Evolutionary conservation across 345 rosid species (phyloP).

Genomic region (Dipteronia sinensis): DNA sequence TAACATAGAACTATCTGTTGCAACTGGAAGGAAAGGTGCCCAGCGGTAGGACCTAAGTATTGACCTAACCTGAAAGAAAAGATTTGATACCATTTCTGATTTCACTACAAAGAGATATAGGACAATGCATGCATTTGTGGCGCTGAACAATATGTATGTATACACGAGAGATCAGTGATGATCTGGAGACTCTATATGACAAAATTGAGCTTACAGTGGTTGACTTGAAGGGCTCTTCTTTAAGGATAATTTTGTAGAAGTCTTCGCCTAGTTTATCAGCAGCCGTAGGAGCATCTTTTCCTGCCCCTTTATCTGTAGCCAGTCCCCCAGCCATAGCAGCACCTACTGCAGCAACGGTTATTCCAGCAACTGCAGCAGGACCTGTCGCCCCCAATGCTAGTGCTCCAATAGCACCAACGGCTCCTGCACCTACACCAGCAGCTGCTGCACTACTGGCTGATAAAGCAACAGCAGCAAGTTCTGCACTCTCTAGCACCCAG

Average conservation of each 20-base stretch:
- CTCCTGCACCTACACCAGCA: conserved; percentile 79
- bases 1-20: conserved; percentile 78
- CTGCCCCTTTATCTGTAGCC: conserved; percentile 62
- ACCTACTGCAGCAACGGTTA: conserved; percentile 78
- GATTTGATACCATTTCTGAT: conserved; percentile 6
- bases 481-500: conserved; percentile 86
- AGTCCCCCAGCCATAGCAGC: conserved; percentile 83
- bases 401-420: conserved; percentile 78
- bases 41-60: conserved; percentile 74
- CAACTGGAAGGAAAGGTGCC: conserved; percentile 84
- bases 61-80: conserved; percentile 56
- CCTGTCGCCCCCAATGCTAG: conserved; percentile 70
- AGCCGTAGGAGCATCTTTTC: conserved; percentile 72
- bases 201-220: conserved; percentile 51
- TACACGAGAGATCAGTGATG: not conserved
- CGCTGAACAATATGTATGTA: not conserved
- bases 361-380: conserved; percentile 68
- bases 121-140: not conserved
- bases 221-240: conserved; percentile 90
- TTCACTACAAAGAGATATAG: not conserved
- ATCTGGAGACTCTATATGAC: conserved; percentile 3
- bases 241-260: conserved; percentile 70
- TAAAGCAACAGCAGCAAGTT: conserved; percentile 69
- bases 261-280: conserved; percentile 71
- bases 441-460: conserved; percentile 73